These are phyloP conservation scores for Striga hermonthica DNA, from an alignment of 305 asterid species.

Conservation along the genomic window DNA sequence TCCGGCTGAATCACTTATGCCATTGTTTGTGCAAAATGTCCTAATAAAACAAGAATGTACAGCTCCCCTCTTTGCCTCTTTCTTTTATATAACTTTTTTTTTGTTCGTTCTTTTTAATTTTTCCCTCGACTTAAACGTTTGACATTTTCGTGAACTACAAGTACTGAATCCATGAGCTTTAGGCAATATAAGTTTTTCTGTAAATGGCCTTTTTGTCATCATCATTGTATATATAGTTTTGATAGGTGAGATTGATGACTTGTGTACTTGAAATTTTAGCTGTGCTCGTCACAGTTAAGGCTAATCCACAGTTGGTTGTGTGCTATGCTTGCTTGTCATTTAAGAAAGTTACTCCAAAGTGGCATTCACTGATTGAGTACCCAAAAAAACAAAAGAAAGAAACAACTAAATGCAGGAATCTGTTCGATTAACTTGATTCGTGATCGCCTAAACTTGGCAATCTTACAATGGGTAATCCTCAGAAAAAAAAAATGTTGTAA, in stretches of 20 bases:
- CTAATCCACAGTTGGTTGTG: too few relatives aligned
- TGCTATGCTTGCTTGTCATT: too few relatives aligned
- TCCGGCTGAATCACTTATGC: slow-evolving; percentile 19
- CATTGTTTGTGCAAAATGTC: slow-evolving; percentile 26
- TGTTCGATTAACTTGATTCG: too few relatives aligned
- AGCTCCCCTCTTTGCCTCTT: slow-evolving; percentile 28
- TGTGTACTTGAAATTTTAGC: slow-evolving; percentile 4
- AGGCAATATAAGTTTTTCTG: slow-evolving; percentile 30
- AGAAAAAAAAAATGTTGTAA: too few relatives aligned
- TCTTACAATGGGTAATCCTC: too few relatives aligned
- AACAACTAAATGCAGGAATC: too few relatives aligned
- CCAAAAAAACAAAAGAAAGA: too few relatives aligned
- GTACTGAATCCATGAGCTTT: slow-evolving; percentile 18
- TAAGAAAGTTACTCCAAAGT: too few relatives aligned
- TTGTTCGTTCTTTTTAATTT: too few relatives aligned
- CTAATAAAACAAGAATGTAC: slow-evolving; percentile 42
- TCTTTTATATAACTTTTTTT: neutral
- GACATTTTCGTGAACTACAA: neutral
- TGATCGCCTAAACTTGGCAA: too few relatives aligned
- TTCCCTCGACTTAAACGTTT: neutral
- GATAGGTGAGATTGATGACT: slow-evolving; percentile 23
- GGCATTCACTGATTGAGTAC: too few relatives aligned
- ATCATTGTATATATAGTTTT: slow-evolving; percentile 36
- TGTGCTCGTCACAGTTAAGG: neutral
- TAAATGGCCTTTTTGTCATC: slow-evolving; percentile 26